Conservation (phyloP, 139 green algal genomes). For the Closterium sp. region DNA sequence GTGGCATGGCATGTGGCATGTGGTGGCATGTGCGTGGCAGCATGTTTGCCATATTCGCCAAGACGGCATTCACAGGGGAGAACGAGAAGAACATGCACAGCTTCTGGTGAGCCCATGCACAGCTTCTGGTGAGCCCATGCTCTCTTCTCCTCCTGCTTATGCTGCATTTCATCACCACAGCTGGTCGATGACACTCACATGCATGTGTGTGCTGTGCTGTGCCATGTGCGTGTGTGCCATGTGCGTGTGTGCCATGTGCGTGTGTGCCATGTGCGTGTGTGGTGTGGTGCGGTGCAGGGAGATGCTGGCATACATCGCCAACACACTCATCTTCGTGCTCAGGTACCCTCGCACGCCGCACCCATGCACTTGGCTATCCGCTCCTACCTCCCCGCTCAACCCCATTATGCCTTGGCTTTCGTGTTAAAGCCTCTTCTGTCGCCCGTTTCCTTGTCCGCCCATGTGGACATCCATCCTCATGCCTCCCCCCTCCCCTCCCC, state of each 20-base stretch:
- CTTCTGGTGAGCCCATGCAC: neutral
- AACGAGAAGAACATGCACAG: constrained; percentile 28
- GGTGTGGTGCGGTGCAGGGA: constrained; percentile 12
- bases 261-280: neutral
- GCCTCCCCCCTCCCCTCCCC: too few species aligned
- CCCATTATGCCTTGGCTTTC: too few species aligned
- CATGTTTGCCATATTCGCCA: constrained; percentile 24
- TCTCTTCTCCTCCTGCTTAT: too few species aligned
- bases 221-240: too few species aligned
- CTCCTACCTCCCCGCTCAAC: too few species aligned
- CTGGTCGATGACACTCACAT: too few species aligned
- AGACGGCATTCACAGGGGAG: constrained; percentile 38
- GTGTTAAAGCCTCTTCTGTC: neutral
- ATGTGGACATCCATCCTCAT: too few species aligned
- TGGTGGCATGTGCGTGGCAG: neutral
- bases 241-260: too few species aligned
- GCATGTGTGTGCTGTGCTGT: too few species aligned
- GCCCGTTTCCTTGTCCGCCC: too few species aligned
- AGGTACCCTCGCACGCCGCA: neutral
- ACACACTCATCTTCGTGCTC: constrained; percentile 49
- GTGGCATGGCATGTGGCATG: neutral
- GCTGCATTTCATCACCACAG: neutral
- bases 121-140: too few species aligned
- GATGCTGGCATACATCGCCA: constrained; percentile 48
- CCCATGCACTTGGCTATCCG: too few species aligned